Evolutionary conservation across 768 basidiomycete species (phyloP), one percentile per base, ranked within the genome.

Genomic region (Baorangia bicolor): DNA sequence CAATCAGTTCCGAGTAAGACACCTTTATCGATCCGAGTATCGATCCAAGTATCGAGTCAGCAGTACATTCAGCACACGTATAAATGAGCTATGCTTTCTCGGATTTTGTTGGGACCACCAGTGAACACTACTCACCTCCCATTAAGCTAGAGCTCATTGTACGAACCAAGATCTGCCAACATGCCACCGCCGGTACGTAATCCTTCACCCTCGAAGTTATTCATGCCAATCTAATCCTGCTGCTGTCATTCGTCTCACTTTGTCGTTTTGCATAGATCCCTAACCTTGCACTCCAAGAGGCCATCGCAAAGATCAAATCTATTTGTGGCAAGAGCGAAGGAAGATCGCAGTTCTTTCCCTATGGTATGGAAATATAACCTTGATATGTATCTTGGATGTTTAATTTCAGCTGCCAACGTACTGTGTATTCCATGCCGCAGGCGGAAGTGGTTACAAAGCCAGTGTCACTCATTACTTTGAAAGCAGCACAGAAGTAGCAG

Each of bases 371-470:
- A 13, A 5, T 18, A 39, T 30, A 16, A 3, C 13, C 38, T 20
- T 46, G 31, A 34, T 23, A n/a, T 27, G 14, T 34, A 5, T n/a
- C 18, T 8, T 21, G 11, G 16, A 12, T n/a, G 28, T 30, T 37
- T 49, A 25, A 38, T 28, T 39, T 12, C 14, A 23, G 5, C 18
- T 40, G 9, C 12, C 20, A 14, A 30, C 16, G 11, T 28, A 7
- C 35, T 33, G 9, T 28, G 20, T 8, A 25, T 38, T 20, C 18
- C 8, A 9, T 3, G n/a, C 6, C n/a, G 9, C 20, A 61, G 60
- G 60, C 37, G 60, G 60, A 27, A 60, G 43, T 10, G 58, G 60
- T 12, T 61, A 61, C 41, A 55, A 60, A 33, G 39, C 47, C 30
- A 46, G 60, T 8, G 54, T 61, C 3, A 49, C 34, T 11, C 60